phyloP scores from a whole-genome alignment of 352 stramenopile species.

The Phytopythium montanum region DNA sequence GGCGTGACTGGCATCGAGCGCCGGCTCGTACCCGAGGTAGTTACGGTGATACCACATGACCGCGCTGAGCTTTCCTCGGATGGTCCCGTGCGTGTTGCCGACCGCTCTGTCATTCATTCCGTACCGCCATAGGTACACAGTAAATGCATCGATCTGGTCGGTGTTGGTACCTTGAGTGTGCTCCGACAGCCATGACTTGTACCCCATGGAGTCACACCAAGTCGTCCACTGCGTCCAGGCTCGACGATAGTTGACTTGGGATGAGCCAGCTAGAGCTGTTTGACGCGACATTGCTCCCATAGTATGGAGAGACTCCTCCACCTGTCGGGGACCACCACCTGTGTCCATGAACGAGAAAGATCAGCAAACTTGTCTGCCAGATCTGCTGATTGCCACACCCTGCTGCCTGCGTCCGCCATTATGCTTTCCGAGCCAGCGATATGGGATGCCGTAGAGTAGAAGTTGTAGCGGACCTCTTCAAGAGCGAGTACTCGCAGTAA shows the following conservation, averaged over 20 bases:
- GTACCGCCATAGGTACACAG: constrained; percentile 1
- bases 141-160: neutral
- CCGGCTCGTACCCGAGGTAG: too few species aligned
- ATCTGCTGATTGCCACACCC: neutral
- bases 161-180: neutral
- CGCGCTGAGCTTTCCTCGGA: neutral
- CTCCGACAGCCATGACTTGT: neutral
- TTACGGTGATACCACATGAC: neutral
- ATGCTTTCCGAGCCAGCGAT: neutral
- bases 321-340: neutral
- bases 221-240: neutral
- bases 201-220: constrained; percentile 4
- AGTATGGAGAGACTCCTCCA: constrained; percentile 1
- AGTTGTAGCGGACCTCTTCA: neutral
- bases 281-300: neutral
- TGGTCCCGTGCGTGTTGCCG: neutral
- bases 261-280: neutral
- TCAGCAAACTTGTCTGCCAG: constrained; percentile 1
- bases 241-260: neutral
- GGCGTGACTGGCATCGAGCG: too few species aligned
- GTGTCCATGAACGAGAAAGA: neutral
- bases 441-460: neutral
- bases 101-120: neutral
- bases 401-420: neutral
- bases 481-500: neutral